Evolutionary conservation across 1,284 basidiomycete species (phyloP), one percentile per base, ranked within the genome.

Genomic region (Prillingera fragicola): DNA sequence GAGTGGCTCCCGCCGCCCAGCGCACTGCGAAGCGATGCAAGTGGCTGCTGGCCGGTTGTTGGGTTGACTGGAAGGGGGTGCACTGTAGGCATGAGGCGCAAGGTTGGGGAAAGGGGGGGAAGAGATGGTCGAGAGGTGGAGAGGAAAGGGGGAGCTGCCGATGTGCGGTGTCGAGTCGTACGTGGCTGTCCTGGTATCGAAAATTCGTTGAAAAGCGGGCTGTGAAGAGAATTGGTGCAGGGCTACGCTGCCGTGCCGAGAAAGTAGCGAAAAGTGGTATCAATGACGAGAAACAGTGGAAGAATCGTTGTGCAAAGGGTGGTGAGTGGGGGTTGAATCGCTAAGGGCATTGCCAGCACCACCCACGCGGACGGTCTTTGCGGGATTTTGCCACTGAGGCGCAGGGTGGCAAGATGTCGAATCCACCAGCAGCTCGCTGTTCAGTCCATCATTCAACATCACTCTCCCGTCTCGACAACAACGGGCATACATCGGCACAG

Each of bases 61-160:
- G 67, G 67, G 48, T 70, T 70, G 49, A 55, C 59, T 5, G 67
- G 67, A 33, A 70, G 50, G 25, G 66, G 63, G 45, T 70, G 63
- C 19, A 58, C 45, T 10, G 57, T 48, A 23, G 56, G 56, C 56
- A 57, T 57, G 43, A 38, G 44, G 45, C 18, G n/a, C n/a, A n/a
- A n/a, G n/a, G 29, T 8, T 28, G 21, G 38, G 5, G 19, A 24
- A 4, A 33, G 23, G 32, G 18, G 21, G 29, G 3, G 26, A 27
- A 18, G 24, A 27, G 24, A 4, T 10, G 8, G 6, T 5, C 29
- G 15, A 25, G 8, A n/a, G 12, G 15, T 5, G 14, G 33, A 25
- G 33, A 12, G 21, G 22, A 15, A 15, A 37, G 7, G 24, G 17
- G 23, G 17, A 10, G 15, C 14, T 9, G 27, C 8, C 13, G 27